Conservation (phyloP, 2,329 filamentous ascomycete genomes). For the Neonectria coccinea region DNA sequence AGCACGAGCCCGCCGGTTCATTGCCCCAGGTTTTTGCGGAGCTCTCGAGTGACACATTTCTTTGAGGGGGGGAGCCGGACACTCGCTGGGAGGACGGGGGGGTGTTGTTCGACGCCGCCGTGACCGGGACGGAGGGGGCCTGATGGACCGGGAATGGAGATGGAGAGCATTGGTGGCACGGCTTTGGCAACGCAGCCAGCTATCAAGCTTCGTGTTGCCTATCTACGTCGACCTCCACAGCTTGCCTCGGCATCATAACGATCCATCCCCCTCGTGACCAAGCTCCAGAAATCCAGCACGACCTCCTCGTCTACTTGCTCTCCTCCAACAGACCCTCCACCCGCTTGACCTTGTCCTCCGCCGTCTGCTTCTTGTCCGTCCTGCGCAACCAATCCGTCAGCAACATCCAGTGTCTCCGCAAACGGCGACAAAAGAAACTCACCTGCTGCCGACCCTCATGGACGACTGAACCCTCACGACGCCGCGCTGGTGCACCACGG, state of each 20-base stretch:
- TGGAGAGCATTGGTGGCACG: not conserved
- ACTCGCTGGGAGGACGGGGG: slow-evolving; percentile 14
- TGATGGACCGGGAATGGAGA: slow-evolving; percentile 9
- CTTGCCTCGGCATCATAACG: not conserved
- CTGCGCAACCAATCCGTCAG: slow-evolving; percentile 53
- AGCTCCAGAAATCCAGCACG: not conserved
- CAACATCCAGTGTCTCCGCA: not conserved
- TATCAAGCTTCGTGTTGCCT: not conserved
- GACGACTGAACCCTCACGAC: slow-evolving; percentile 87
- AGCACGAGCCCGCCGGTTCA: not conserved
- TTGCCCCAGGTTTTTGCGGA: not conserved
- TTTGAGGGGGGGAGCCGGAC: not conserved
- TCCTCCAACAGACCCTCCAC: slow-evolving; percentile 62
- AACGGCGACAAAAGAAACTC: slow-evolving; percentile 46
- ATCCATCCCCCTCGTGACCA: not conserved
- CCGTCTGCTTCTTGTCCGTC: slow-evolving; percentile 87
- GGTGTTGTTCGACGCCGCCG: slow-evolving; percentile 2
- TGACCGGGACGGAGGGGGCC: slow-evolving; percentile 13
- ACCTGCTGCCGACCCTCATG: slow-evolving; percentile 86
- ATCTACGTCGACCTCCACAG: slow-evolving; percentile 9
- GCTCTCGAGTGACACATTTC: not conserved
- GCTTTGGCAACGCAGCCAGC: not conserved
- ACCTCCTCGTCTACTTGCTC: slow-evolving; percentile 13
- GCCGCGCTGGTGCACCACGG: slow-evolving; percentile 80
- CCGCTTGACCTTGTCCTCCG: slow-evolving; percentile 81